These are phyloP conservation scores for Colletotrichum abscissum DNA, from an alignment of 2,329 filamentous ascomycete genomes.

Conservation along the genomic window DNA sequence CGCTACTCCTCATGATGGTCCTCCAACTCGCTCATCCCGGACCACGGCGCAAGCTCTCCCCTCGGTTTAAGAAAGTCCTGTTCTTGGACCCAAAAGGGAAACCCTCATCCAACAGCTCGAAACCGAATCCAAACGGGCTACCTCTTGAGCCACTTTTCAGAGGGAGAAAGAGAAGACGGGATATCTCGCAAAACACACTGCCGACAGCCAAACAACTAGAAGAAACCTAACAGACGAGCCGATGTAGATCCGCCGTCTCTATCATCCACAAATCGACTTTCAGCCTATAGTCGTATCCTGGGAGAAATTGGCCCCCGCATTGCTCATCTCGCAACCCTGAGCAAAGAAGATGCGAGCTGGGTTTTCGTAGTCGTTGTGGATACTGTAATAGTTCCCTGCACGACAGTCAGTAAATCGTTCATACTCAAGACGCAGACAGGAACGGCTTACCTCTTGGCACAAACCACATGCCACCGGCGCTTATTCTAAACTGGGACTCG, in stretches of 20 bases:
- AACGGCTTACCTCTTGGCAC: conserved; percentile 85
- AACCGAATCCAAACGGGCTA: not conserved
- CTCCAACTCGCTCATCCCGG: not conserved
- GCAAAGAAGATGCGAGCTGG: conserved; percentile 90
- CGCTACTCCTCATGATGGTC: not conserved
- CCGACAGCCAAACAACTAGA: not conserved
- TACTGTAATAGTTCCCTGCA: conserved; percentile 94
- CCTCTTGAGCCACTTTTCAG: not conserved
- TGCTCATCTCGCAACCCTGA: conserved; percentile 77
- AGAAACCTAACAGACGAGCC: not conserved
- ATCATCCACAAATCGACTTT: not conserved
- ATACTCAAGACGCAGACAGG: not conserved
- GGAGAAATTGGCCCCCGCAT: not conserved
- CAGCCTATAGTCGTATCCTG: conserved; percentile 32
- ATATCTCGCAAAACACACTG: not conserved
- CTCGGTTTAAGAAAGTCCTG: not conserved
- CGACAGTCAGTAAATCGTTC: conserved; percentile 18
- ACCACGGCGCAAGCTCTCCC: not conserved
- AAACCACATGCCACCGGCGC: conserved; percentile 91
- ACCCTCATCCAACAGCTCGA: not conserved
- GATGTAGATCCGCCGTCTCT: not conserved
- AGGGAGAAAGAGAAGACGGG: not conserved
- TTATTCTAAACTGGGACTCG: conserved; percentile 82
- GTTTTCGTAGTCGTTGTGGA: conserved; percentile 80
- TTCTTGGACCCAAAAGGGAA: not conserved